Evolutionary conservation across 345 rosid species (phyloP).

Genomic region (Psidium guajava): DNA sequence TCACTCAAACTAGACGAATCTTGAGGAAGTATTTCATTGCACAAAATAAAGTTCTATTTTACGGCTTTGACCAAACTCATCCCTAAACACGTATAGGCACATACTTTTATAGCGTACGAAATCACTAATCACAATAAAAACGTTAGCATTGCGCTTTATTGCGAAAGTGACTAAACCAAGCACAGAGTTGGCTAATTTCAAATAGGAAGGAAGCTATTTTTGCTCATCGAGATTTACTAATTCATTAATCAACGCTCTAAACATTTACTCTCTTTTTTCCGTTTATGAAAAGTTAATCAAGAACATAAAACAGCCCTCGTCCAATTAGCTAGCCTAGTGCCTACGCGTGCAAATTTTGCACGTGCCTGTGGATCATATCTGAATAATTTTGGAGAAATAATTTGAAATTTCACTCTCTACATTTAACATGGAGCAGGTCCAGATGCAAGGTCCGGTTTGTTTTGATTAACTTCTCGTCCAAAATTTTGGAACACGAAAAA

Average conservation of each 20-base stretch:
- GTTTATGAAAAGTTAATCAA: not conserved
- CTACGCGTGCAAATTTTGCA: not conserved
- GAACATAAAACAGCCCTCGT: not conserved
- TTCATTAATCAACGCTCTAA: not conserved
- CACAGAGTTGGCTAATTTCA: not conserved
- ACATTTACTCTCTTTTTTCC: not conserved
- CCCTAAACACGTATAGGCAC: not conserved
- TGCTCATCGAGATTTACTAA: not conserved
- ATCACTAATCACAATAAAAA: not conserved
- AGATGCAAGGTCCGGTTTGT: too few species aligned
- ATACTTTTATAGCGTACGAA: not conserved
- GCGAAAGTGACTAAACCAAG: not conserved
- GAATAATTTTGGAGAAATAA: not conserved
- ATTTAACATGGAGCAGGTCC: not conserved
- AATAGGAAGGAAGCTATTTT: not conserved
- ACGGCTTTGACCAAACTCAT: not conserved
- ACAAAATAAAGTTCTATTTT: not conserved
- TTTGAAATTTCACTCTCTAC: not conserved
- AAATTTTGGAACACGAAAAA: too few species aligned
- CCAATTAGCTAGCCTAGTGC: not conserved
- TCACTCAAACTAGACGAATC: accelerated
- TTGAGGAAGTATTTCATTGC: not conserved
- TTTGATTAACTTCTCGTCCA: too few species aligned
- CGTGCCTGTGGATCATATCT: not conserved
- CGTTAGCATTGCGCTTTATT: not conserved